Base-by-base conservation (phyloP, 192 early-diverging fungal genomes). In the Chytriomyces hyalinus region DNA sequence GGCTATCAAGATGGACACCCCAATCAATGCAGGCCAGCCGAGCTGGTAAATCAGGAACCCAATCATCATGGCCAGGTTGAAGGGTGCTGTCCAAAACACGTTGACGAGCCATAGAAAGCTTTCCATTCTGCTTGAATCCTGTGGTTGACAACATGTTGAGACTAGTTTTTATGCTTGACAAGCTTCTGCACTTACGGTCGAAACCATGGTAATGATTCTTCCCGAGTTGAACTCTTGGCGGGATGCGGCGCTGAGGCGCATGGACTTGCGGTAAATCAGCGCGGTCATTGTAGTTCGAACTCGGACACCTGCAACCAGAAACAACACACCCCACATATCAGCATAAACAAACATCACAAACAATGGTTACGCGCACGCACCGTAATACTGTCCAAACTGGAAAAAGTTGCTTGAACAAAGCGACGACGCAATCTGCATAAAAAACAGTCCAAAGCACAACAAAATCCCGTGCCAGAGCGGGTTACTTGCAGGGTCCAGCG, bases 31-130 rank as follows among this genome's bases (percentile, higher is more conserved):
- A 11, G 84, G 67, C 10, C 74, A 75, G 22, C 84, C 83, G 10
- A 86, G 70, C 22, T 80, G 73, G 26, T 48, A 45, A 61, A 78
- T 67, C 13, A 87, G 79, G 49, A 86, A 76, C 49, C 85, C 88
- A 9, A 94, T 67, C 0, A 90, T 87, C 47, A 93, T 36, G 13
- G 61, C 45, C 7, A 94, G 87, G 81, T 93, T 91, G 69, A 93
- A 81, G 6, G 92, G 91, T 17, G 86, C 87, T n/a, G 78, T 80
- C 84, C 83, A 83, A 47, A 85, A 48, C 26, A 80, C 47, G 72
- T 84, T 91, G 26, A 9, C 84, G 87, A 49, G 81, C 75, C 53
- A 90, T 88, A 70, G 85, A 81, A n/a, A 94, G 43, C n/a, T 66
- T 80, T 46, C 47, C 49, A 70, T 49, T 22, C 63, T 22, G 67